Percentiles rank a stretch among this genome's conserved stretches.
These are phyloP conservation scores for Erodium texanum DNA, from an alignment of 441 rosid species.

Conservation along the genomic window DNA sequence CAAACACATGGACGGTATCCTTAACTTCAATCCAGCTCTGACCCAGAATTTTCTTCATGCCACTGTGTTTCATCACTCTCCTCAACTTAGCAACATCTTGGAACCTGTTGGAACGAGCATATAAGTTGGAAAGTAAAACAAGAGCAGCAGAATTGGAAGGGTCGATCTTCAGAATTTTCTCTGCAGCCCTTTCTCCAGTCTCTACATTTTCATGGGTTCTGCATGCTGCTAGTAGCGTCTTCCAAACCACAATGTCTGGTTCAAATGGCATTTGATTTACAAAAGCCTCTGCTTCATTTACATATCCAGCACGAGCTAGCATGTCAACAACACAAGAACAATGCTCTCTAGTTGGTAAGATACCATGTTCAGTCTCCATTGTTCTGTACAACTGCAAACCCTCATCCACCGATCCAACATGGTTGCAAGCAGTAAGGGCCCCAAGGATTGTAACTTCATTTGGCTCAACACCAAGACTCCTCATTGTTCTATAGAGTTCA, in stretches of 20 bases:
- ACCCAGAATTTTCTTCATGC: constrained; percentile 43
- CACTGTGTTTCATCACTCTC: constrained; percentile 36
- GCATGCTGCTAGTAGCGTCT: constrained; percentile 49
- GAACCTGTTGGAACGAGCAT: constrained; percentile 44
- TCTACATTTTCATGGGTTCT: constrained; percentile 35
- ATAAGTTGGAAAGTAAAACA: constrained; percentile 35
- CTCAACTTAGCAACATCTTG: constrained; percentile 38
- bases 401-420: constrained; percentile 44
- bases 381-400: constrained; percentile 35
- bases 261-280: constrained; percentile 30
- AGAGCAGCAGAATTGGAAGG: constrained; percentile 45
- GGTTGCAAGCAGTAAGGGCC: constrained; percentile 51
- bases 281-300: constrained; percentile 43
- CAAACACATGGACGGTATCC: constrained; percentile 32
- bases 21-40: constrained; percentile 52
- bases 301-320: constrained; percentile 47
- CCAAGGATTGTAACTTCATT: constrained; percentile 44
- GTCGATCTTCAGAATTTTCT: constrained; percentile 39
- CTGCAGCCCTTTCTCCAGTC: constrained; percentile 40
- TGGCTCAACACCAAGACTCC: constrained; percentile 29
- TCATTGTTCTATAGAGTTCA: constrained; percentile 36
- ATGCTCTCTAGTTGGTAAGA: constrained; percentile 39
- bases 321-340: constrained; percentile 51
- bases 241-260: constrained; percentile 44
- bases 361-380: constrained; percentile 34